phyloP scores from a whole-genome alignment of 768 basidiomycete genomes.

The Mycena filopes region DNA sequence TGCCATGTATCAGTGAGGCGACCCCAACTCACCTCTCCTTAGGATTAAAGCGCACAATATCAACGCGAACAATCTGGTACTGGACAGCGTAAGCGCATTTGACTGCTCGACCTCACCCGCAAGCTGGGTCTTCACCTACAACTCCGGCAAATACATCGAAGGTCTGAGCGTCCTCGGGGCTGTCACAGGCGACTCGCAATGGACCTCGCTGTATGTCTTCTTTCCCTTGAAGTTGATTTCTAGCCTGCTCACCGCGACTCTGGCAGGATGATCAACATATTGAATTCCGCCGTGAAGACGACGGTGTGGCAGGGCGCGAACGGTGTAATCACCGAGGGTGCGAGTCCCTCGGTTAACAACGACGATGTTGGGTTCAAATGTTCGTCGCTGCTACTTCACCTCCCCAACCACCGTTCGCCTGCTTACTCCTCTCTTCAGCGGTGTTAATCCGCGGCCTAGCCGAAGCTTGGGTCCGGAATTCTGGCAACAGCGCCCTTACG shows the following conservation, averaged over 20 bases:
- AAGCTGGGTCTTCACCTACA: conserved; percentile 64
- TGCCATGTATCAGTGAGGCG: no score
- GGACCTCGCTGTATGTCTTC: conserved; percentile 57
- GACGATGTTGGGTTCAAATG: conserved; percentile 66
- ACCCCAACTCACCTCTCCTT: no score
- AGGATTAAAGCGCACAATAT: conserved; percentile 58
- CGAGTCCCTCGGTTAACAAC: conserved; percentile 51
- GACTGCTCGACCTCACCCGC: conserved; percentile 59
- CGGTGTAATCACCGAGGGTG: conserved; percentile 65
- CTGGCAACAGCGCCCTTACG: conserved; percentile 48
- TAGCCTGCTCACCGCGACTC: conserved; percentile 13
- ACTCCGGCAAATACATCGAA: conserved; percentile 64
- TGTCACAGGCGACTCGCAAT: conserved; percentile 53
- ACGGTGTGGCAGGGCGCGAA: conserved; percentile 58
- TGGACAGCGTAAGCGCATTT: conserved; percentile 58
- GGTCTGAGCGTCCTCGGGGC: conserved; percentile 57
- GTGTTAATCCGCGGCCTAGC: conserved; percentile 59
- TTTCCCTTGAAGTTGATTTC: no score
- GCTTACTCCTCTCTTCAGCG: conserved; percentile 42
- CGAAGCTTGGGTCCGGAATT: conserved; percentile 55
- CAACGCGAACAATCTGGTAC: conserved; percentile 51
- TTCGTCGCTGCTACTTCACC: conserved; percentile 35
- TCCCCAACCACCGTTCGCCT: background rate
- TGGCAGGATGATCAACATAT: conserved; percentile 49
- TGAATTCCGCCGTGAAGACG: conserved; percentile 54